A percentile compares a stretch with the other conserved stretches of the same genome.
These are phyloP conservation scores for Leptographium flavum DNA, from an alignment of 2,329 filamentous ascomycete species.

Conservation along the genomic window DNA sequence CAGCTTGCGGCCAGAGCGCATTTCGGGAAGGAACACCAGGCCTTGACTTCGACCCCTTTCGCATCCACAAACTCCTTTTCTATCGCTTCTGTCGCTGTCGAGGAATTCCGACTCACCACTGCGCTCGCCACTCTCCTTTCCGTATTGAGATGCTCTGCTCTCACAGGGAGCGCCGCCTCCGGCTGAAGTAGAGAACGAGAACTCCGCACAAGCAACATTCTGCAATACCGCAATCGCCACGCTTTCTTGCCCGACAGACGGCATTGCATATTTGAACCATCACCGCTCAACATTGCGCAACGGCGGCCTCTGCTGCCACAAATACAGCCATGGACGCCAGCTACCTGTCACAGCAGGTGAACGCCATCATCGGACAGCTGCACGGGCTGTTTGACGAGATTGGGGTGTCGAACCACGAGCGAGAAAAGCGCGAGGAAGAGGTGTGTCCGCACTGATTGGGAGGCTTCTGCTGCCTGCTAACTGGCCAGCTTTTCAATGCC, in stretches of 20 bases:
- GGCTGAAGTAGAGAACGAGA: slow-evolving; percentile 4
- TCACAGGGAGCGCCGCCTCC: slow-evolving; percentile 6
- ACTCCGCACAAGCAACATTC: background rate
- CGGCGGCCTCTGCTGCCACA: background rate
- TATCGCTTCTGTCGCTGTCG: background rate
- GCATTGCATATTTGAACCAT: too few species aligned
- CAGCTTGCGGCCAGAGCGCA: background rate
- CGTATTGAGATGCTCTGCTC: slow-evolving; percentile 9
- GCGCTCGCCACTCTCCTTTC: background rate
- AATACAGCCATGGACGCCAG: slow-evolving; percentile 65
- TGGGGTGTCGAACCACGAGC: slow-evolving; percentile 84
- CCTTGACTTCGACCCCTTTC: background rate
- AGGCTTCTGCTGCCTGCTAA: slow-evolving; percentile 2
- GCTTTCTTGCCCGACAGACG: too few species aligned
- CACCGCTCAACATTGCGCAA: background rate
- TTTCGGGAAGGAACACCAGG: background rate
- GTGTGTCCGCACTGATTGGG: slow-evolving; percentile 31
- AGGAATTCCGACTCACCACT: background rate
- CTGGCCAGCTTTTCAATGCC: slow-evolving; percentile 65
- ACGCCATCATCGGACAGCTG: slow-evolving; percentile 80
- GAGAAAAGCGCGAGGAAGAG: slow-evolving; percentile 79
- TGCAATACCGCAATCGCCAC: too few species aligned
- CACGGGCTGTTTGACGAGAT: slow-evolving; percentile 97
- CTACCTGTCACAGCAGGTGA: slow-evolving; percentile 89
- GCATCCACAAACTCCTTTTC: too few species aligned